Base-by-base conservation (phyloP, 2,329 filamentous ascomycete genomes). In the Raffaelea deltoideospora region DNA sequence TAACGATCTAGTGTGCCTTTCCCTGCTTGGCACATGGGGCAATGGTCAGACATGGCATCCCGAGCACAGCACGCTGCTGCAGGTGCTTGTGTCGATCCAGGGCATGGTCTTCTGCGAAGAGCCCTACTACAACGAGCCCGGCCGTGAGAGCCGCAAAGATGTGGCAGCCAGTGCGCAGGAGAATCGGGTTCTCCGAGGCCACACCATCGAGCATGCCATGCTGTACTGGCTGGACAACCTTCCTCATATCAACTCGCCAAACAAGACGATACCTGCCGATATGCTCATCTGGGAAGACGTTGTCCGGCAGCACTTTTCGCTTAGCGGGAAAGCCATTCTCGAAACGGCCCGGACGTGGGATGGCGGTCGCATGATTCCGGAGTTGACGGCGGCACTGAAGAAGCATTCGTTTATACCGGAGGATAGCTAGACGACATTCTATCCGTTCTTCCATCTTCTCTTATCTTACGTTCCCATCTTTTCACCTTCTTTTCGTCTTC, bases 71-170 rank as follows among this genome's bases (percentile, higher is more conserved):
- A 70, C 65, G 4, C 49, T 71, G 3, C 52, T 69, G 4, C 66
- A 69, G 42, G 50, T 71, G 6, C 53, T 69, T 10, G 58, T 73
- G n/a, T 69, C 64, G 21, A 67, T 74, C 35, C 70, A 74, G 45
- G 58, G 60, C 22, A 70, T 74, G 68, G 63, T 74, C 17, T 58
- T 75, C 33, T 67, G 61, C 43, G 61, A 64, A 14, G 45, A 67
- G 34, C 70, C 69, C 2, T 67, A 55, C 48, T 65, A 60, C 54
- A 74, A 73, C 47, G 67, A 74, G 48, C 69, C 70, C 0, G 62
- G 59, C 2, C 48, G 52, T 11, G 55, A 59, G 34, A 15, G 20
- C 2, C 14, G 10, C 8, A 32, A 24, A 5, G 34, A 49, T 34
- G 37, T 45, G 17, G 13, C 18, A 3, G 26, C 37, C 4, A 50